phyloP scores from a whole-genome alignment of 2,329 filamentous ascomycete genomes.

The Lecanicillium sp. region DNA sequence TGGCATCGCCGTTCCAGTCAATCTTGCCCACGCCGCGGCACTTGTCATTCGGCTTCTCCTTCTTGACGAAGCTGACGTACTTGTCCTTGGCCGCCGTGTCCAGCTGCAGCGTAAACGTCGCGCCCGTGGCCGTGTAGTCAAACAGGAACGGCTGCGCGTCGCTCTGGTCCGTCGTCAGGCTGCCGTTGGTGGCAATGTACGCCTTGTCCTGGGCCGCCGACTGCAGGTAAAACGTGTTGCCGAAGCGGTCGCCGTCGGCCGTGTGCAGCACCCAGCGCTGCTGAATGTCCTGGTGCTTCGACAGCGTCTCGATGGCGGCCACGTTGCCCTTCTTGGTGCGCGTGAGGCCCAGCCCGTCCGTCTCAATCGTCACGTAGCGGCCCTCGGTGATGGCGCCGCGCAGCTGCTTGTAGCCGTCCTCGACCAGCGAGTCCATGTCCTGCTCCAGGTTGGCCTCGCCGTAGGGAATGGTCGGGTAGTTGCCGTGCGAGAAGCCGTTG shows the following conservation, averaged over 20 bases:
- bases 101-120: constrained; percentile 1
- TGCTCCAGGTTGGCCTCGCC: constrained; percentile 20
- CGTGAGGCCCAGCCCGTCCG: constrained; percentile 29
- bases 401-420: constrained; percentile 45
- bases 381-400: constrained; percentile 45
- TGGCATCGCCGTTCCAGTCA: constrained; percentile 2
- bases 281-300: constrained; percentile 26
- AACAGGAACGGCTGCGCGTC: constrained; percentile 7
- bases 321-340: constrained; percentile 18
- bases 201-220: constrained; percentile 17
- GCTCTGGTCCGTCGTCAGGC: constrained; percentile 7
- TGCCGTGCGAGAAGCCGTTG: constrained; percentile 22
- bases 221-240: constrained; percentile 14
- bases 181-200: constrained; percentile 12
- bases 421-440: constrained; percentile 28
- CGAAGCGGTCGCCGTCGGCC: constrained; percentile 14
- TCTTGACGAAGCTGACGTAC: constrained; percentile 6
- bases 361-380: constrained; percentile 43
- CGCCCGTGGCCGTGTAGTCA: constrained; percentile 4
- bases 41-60: neutral
- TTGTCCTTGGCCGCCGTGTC: neutral
- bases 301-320: constrained; percentile 6
- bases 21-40: constrained; percentile 2
- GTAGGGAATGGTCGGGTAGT: constrained; percentile 32
- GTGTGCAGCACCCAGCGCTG: constrained; percentile 44